Percentiles rank a stretch among this genome's conserved stretches.
Evolutionary conservation across 257 asterid genomes (phyloP).

Genomic region (Gynochthodes officinalis): DNA sequence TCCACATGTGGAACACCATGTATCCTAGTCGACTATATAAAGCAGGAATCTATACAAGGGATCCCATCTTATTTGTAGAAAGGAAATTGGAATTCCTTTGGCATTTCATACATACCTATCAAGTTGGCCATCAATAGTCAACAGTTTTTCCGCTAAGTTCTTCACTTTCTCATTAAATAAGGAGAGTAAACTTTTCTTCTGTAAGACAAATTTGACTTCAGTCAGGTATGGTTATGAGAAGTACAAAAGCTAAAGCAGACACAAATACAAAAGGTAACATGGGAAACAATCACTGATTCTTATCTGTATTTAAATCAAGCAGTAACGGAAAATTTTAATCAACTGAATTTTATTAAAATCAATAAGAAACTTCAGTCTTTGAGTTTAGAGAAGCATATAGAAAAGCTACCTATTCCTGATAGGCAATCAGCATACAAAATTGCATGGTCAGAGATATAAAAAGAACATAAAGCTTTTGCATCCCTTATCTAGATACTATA

Average conservation of each 20-base stretch:
- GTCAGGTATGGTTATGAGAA: conserved; percentile 38
- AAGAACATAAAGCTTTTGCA: conserved; percentile 1
- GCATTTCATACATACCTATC: conserved; percentile 43
- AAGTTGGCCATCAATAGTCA: conserved; percentile 55
- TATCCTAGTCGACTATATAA: not conserved
- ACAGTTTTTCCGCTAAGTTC: conserved; percentile 65
- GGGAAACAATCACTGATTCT: not conserved
- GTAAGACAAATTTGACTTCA: conserved; percentile 56
- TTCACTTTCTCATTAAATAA: conserved; percentile 75
- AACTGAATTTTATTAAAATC: not conserved
- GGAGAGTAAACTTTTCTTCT: conserved; percentile 71
- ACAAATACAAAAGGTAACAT: conserved; percentile 6
- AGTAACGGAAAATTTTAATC: not conserved
- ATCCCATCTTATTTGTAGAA: not conserved
- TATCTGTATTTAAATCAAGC: not conserved
- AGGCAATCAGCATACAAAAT: not conserved
- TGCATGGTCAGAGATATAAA: not conserved
- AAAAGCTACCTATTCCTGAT: not conserved
- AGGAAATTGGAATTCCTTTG: not conserved
- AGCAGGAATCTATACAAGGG: not conserved
- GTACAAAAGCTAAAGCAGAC: conserved; percentile 22
- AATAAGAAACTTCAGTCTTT: not conserved
- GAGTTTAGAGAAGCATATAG: not conserved
- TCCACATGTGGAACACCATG: not conserved
- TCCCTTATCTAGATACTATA: conserved; percentile 14